Evolutionary conservation across 768 basidiomycete species (phyloP), one percentile per base, ranked within the genome.

Genomic region (Xanthoconium purpureum): DNA sequence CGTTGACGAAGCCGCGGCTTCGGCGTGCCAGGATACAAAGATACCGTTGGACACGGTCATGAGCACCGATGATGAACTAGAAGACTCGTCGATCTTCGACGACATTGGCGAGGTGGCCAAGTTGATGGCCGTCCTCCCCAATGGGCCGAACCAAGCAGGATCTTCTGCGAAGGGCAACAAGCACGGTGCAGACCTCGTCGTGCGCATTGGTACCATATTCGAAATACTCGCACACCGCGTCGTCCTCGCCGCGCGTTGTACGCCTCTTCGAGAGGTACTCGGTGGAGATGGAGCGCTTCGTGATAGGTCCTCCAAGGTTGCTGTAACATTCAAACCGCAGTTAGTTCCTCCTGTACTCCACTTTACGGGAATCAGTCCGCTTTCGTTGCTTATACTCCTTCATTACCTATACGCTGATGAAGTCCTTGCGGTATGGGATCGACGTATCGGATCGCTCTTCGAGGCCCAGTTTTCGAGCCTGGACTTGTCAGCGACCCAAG

Each of bases 361-460:
- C 17, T 63, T 96, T 43, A 65, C 74, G 0, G 83, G 83, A 2
- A 83, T 82, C 57, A 81, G 84, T 44, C 78, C 87, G 0, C 73
- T 95, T 8, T 75, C 91, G 0, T 71, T 88, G 15, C 80, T 97
- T 15, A 78, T 96, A 20, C 74, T 98, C 18, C 69, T 97, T 18
- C 80, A 85, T 24, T 98, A 94, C 65, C 71, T 98, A n/a, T 98
- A 98, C 71, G 81, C 89, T 1, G 96, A 99, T 68, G 81, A 85
- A 39, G 71, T 95, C 2, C 75, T 91, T 12, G 85, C 91, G 0
- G 70, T 94, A 14, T 95, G 94, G 91, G 94, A 98, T 67, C 77
- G 78, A 13, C 83, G 93, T 17, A 77, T 91, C 12, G 77, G 73
- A 6, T 60, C 73, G 0, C 68, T 73, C 1, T 70, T 88, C 3